These are phyloP conservation scores for Dorcoceras hygrometricum DNA, from an alignment of 257 asterid genomes.

Conservation along the genomic window DNA sequence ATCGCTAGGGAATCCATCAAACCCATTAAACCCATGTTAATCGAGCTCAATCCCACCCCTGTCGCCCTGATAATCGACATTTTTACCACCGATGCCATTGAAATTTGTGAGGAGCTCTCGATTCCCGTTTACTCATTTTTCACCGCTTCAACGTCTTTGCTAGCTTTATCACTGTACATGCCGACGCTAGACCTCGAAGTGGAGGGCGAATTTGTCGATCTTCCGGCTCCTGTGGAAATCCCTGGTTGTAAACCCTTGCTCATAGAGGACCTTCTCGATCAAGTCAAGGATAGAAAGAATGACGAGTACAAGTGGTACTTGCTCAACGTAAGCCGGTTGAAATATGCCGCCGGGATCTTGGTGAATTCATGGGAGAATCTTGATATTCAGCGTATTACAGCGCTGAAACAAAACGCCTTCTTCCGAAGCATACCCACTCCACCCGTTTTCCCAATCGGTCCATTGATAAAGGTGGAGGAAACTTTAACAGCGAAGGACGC, in stretches of 20 bases:
- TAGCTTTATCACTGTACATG: conserved; percentile 30
- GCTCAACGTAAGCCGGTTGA: conserved; percentile 26
- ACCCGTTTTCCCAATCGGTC: conserved; percentile 39
- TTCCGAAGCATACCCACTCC: conserved; percentile 29
- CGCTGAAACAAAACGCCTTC: conserved; percentile 32
- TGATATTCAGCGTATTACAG: conserved; percentile 32
- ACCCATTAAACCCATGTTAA: conserved; percentile 19
- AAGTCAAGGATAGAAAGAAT: conserved; percentile 31
- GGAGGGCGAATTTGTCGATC: conserved; percentile 35
- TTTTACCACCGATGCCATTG: conserved; percentile 40
- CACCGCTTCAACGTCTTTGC: conserved; percentile 32
- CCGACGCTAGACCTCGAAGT: conserved; percentile 41
- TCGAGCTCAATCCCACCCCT: conserved; percentile 12
- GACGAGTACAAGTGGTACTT: conserved; percentile 44
- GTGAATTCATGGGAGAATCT: conserved; percentile 41
- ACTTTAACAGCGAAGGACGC: background rate
- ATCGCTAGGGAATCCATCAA: conserved; percentile 32
- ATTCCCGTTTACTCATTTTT: conserved; percentile 39
- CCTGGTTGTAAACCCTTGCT: conserved; percentile 36
- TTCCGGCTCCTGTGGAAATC: conserved; percentile 27
- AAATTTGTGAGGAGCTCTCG: conserved; percentile 28
- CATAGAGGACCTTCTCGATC: conserved; percentile 29
- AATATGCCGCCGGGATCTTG: conserved; percentile 31
- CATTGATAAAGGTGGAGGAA: conserved; percentile 32
- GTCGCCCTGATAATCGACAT: conserved; percentile 34